phyloP scores from a whole-genome alignment of 331 rosid genomes.

The Cydonia oblonga region DNA sequence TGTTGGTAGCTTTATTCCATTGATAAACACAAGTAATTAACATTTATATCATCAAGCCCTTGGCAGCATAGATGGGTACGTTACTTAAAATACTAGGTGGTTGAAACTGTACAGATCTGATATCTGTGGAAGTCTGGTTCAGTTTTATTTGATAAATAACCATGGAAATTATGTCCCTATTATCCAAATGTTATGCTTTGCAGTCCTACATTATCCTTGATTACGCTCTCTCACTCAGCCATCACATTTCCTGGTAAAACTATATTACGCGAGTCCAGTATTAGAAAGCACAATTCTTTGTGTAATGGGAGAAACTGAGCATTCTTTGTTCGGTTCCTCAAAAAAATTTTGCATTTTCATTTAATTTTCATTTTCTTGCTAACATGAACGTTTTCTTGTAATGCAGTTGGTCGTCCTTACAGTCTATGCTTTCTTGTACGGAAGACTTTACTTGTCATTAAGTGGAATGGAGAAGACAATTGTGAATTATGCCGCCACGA shows the following conservation, averaged over 20 bases:
- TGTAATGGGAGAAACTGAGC: not conserved
- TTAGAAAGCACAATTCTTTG: not conserved
- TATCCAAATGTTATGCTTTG: not conserved
- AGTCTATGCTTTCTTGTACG: constrained; percentile 73
- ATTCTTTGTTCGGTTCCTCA: not conserved
- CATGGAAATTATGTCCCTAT: not conserved
- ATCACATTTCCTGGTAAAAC: too few relatives aligned
- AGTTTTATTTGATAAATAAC: not conserved
- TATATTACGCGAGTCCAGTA: too few relatives aligned
- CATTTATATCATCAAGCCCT: not conserved
- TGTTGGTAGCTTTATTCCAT: too few relatives aligned
- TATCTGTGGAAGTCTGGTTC: not conserved
- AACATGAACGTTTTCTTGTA: constrained; percentile 16
- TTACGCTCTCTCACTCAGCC: too few relatives aligned
- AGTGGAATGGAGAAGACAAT: constrained; percentile 82
- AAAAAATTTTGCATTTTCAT: not conserved
- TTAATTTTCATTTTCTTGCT: constrained; percentile 1
- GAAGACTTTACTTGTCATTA: constrained; percentile 73
- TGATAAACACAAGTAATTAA: not conserved
- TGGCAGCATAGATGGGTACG: not conserved
- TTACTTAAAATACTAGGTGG: not conserved
- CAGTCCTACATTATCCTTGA: not conserved
- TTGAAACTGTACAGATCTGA: not conserved
- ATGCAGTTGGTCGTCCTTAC: constrained; percentile 67
- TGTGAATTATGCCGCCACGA: constrained; percentile 50